phyloP scores from a whole-genome alignment of 2,329 filamentous ascomycete genomes.

The Penicillium aurantiogriseum region DNA sequence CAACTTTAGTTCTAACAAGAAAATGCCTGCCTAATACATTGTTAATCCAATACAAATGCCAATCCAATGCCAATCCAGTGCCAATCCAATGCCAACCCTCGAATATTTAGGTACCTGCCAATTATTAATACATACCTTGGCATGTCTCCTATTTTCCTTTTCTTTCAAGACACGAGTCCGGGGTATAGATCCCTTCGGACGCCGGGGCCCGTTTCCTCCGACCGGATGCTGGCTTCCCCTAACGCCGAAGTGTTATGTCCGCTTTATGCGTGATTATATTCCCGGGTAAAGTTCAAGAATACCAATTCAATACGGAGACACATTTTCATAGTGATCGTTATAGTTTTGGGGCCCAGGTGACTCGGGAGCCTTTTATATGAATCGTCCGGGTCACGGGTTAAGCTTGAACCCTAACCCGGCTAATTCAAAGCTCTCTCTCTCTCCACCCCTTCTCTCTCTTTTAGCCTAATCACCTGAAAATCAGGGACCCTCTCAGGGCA shows the following conservation, averaged over 20 bases:
- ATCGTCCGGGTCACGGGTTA: not conserved
- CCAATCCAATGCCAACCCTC: not conserved
- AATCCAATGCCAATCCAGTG: not conserved
- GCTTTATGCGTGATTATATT: not conserved
- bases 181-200: slow-evolving; percentile 21
- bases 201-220: slow-evolving; percentile 21
- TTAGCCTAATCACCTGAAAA: slow-evolving; percentile 1
- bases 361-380: not conserved
- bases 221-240: slow-evolving; percentile 15
- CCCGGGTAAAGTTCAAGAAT: not conserved
- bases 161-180: slow-evolving; percentile 11
- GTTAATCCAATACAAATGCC: not conserved
- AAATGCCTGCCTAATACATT: not conserved
- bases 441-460: not conserved
- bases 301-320: not conserved
- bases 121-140: slow-evolving; percentile 1
- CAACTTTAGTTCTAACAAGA: not conserved
- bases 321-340: too few species aligned
- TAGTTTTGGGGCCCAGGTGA: not conserved
- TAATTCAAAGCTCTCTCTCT: not conserved
- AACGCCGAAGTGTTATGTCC: slow-evolving; percentile 9
- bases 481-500: not conserved
- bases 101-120: not conserved
- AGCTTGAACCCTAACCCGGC: not conserved
- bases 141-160: not conserved